phyloP scores from a whole-genome alignment of 2,329 filamentous ascomycete genomes.

The Monosporascus cannonballus region DNA sequence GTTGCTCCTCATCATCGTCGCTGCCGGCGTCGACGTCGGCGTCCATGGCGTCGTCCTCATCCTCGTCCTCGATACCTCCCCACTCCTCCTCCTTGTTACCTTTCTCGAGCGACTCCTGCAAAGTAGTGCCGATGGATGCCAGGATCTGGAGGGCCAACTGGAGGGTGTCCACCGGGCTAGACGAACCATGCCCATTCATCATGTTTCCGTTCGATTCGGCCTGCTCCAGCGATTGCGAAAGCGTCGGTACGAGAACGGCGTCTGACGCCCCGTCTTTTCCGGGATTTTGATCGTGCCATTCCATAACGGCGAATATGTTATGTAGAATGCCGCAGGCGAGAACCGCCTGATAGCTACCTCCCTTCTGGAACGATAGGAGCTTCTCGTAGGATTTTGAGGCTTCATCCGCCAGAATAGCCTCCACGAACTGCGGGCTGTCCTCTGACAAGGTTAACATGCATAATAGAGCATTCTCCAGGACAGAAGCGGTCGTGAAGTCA shows the following conservation, averaged over 20 bases:
- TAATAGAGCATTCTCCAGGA: slow-evolving; percentile 43
- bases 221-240: slow-evolving; percentile 34
- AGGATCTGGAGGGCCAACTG: slow-evolving; percentile 56
- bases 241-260: slow-evolving; percentile 40
- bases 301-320: slow-evolving; percentile 50
- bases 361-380: slow-evolving; percentile 42
- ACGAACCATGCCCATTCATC: slow-evolving; percentile 31
- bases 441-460: slow-evolving; percentile 55
- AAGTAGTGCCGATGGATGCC: slow-evolving; percentile 56
- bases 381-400: slow-evolving; percentile 41
- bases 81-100: slow-evolving; percentile 34
- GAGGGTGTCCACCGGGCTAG: slow-evolving; percentile 39
- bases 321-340: slow-evolving; percentile 57
- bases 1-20: slow-evolving; percentile 33
- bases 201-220: slow-evolving; percentile 20
- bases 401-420: slow-evolving; percentile 46
- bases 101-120: slow-evolving; percentile 46
- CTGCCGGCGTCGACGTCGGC: slow-evolving; percentile 29
- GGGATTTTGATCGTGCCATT: slow-evolving; percentile 46
- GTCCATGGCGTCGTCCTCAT: slow-evolving; percentile 29
- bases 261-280: slow-evolving; percentile 44
- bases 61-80: slow-evolving; percentile 31
- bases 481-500: slow-evolving; percentile 32
- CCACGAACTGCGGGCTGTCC: slow-evolving; percentile 48
- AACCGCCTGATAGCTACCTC: slow-evolving; percentile 43